Percentiles rank a stretch among this genome's conserved stretches.
phyloP scores from a whole-genome alignment of 371 early-diverging fungal genomes.

The Mortierella sp. region DNA sequence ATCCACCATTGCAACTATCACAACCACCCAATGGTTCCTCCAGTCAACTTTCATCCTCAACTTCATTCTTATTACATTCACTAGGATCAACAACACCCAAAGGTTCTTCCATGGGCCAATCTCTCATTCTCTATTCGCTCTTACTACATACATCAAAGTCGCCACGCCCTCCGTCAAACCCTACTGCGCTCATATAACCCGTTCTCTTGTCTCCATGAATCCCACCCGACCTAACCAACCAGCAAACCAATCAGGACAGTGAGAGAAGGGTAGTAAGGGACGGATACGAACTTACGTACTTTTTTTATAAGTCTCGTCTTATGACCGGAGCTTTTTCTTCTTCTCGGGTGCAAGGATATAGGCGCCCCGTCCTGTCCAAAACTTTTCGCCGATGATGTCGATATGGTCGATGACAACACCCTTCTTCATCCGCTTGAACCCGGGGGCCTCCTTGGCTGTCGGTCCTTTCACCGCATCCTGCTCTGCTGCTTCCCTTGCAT shows the following conservation, averaged over 20 bases:
- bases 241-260: not conserved
- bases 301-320: slow-evolving; percentile 11
- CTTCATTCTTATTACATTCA: not conserved
- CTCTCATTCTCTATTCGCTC: too few species aligned
- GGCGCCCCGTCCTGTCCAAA: slow-evolving; percentile 78
- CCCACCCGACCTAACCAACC: not conserved
- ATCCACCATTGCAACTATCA: not conserved
- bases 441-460: slow-evolving; percentile 12
- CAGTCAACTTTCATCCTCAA: not conserved
- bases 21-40: not conserved
- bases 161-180: too few species aligned
- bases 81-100: not conserved
- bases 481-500: slow-evolving; percentile 12
- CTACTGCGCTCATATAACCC: not conserved
- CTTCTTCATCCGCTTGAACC: slow-evolving; percentile 62
- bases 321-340: slow-evolving; percentile 39
- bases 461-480: not conserved
- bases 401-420: slow-evolving; percentile 73
- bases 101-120: too few species aligned
- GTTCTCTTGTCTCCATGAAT: not conserved
- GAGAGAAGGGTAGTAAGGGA: not conserved
- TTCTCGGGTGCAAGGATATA: slow-evolving; percentile 54
- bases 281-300: not conserved
- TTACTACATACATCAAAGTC: too few species aligned
- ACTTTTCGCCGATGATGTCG: slow-evolving; percentile 91